Base-by-base conservation (phyloP, 129 eudicot genomes). In the carrot (Daucus carota) region DNA sequence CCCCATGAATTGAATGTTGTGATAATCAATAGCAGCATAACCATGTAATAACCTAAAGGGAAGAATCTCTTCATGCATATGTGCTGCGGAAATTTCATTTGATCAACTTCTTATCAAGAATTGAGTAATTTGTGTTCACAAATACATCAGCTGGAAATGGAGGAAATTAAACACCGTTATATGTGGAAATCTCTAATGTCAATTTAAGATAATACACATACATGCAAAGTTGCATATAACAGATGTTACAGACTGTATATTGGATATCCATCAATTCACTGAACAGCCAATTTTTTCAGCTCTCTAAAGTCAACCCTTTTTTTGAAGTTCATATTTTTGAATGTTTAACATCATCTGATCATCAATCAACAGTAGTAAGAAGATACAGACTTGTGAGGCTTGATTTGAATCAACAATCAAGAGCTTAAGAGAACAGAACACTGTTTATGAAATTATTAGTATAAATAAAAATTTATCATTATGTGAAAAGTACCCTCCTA, bases 1-100 rank as follows among this genome's bases (percentile, higher is more conserved):
- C 29, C 80, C 71, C 71, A 76, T 26, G 46, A 17, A 29, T 1
- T 70, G 65, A 57, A 8, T 2, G 65, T 57, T 57, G 65, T 57
- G 31, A n/a, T n/a, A 57, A 24, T 2, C 15, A 57, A 57, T n/a
- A 57, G 65, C 31, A 57, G 31, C 31, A 24, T 57, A 15, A 57
- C 5, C 62, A 52, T 52, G 14, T 6, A 22, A 52, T 52, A 20
- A 4, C 62, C 29, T 0, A 22, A 52, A 52, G 62, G 29, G 29
- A 7, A 57, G 31, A n/a, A n/a, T 57, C 13, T 57, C 32, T 8
- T 57, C 65, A 8, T 57, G 65, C 65, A n/a, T 57, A n/a, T 57
- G 65, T 57, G 15, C 24, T 57, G 65, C 14, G 65, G n/a, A 10
- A n/a, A 57, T 57, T 57, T 31, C 65, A 57, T n/a, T 54, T 24